Base-by-base conservation (phyloP, 2,329 filamentous ascomycete species). In the Fusarium haematococcum region DNA sequence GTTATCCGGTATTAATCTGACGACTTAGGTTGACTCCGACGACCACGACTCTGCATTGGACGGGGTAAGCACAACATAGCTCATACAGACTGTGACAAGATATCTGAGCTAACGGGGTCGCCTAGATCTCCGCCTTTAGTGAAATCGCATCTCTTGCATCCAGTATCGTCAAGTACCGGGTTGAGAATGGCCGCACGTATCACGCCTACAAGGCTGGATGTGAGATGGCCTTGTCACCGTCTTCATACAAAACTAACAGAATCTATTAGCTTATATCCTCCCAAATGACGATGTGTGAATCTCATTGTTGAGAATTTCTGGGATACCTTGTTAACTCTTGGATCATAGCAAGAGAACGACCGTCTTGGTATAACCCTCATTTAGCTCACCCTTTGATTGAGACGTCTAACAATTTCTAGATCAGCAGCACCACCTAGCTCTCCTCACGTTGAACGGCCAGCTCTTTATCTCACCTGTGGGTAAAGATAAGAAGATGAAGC, bases 181-280 rank as follows among this genome's bases (percentile, higher is more conserved):
- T 58, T 6, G 65, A 73, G 48, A 70, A 73, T 59, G 68, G 70
- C 13, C 68, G 70, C 11, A 73, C 68, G 7, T 73, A 73, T 48
- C 70, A 73, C 14, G 33, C 59, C 5, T 70, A 68, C 39, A 70
- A 70, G 52, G 70, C 60, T 37, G 70, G 70, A 64, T 71, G 70
- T 73, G 25, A 68, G 70, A 60, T 61, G 2, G 37, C 27, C 23
- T 6, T 6, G 14, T 13, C 3, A 8, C 23, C 6, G 6, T 11
- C 5, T 48, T 41, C 3, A 27, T n/a, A 41, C 63, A 14, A 3
- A 23, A 39, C 67, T 69, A 20, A 69, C 23, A 13, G 3, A 8
- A 18, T 7, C 3, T n/a, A 6, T 48, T 27, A 63, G 60, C 60
- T 16, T 73, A 73, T 16, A 65, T 70, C 30, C 39, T 73, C 9